These are phyloP conservation scores for Xylariaceae sp. DNA, from an alignment of 2,329 filamentous ascomycete species.

Conservation along the genomic window DNA sequence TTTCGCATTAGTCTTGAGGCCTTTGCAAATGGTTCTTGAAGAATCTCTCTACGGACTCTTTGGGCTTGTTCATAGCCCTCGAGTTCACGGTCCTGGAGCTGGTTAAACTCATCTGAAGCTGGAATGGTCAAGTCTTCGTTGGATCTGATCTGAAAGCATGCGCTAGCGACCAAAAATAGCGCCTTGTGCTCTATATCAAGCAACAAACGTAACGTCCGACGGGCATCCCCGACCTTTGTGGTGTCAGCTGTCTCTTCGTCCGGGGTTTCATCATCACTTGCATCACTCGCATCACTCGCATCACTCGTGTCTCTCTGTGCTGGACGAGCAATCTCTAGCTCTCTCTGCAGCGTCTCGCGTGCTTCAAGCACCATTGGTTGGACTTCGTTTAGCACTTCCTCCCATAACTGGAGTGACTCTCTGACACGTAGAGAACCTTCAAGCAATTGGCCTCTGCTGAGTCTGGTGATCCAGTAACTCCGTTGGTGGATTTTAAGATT, in stretches of 20 bases:
- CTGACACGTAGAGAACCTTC: conserved; percentile 66
- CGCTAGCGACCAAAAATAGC: conserved; percentile 79
- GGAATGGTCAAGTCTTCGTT: conserved; percentile 58
- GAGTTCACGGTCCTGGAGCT: conserved; percentile 64
- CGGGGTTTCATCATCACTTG: conserved; percentile 22
- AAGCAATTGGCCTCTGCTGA: conserved; percentile 69
- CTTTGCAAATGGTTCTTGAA: conserved; percentile 52
- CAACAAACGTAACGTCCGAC: conserved; percentile 62
- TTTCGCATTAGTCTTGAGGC: conserved; percentile 59
- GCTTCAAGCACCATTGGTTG: conserved; percentile 55
- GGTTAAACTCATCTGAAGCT: conserved; percentile 60
- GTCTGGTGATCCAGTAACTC: conserved; percentile 53
- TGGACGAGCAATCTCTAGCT: conserved; percentile 38
- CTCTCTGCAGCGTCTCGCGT: conserved; percentile 53
- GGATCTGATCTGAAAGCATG: conserved; percentile 75
- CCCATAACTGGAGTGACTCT: conserved; percentile 67
- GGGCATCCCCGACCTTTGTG: conserved; percentile 49
- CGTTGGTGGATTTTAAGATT: conserved; percentile 64
- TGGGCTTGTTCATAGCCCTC: conserved; percentile 75
- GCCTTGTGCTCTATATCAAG: conserved; percentile 78
- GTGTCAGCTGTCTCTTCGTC: conserved; percentile 23
- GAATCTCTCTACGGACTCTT: conserved; percentile 66
- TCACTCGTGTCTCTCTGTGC: conserved; percentile 18
- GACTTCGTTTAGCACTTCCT: conserved; percentile 47
- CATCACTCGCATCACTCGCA: conserved; percentile 14